Evolutionary conservation across 1,284 basidiomycete genomes (phyloP), one percentile per base, ranked within the genome.

Genomic region (Trametes versicolor): DNA sequence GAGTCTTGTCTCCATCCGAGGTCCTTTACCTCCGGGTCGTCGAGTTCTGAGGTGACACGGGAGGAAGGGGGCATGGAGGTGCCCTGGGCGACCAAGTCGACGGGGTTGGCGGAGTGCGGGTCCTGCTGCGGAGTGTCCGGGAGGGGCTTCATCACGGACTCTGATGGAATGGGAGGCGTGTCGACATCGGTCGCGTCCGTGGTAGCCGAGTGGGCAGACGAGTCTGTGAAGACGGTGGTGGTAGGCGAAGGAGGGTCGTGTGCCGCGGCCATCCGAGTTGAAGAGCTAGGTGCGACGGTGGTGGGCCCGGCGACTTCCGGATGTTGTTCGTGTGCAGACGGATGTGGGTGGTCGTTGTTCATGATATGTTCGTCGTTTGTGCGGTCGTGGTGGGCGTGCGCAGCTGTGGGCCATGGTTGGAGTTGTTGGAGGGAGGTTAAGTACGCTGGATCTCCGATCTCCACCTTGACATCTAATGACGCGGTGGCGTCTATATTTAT

Each of bases 1-100:
- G 58, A 66, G 60, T 67, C 62, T 10, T 64, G 65, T 29, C 72
- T 67, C 75, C 75, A 76, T 7, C 75, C 74, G 25, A 73, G 71
- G 41, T 76, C 75, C 56, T 66, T 73, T 10, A 75, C 67, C 23
- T 71, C 72, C 1, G 75, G 75, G 39, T 76, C 75, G 34, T 74
- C 74, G 29, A 76, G 70, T 45, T 67, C 61, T 12, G 67, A 69
- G 15, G 54, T 57, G 2, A 59, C 53, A 15, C 58, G 60, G 34
- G 62, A 47, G 15, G 66, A 50, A 6, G 62, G 62, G 6, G 66
- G 62, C 50, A 59, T 51, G 36, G 47, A 1, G 4, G 48, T 7
- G 12, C 62, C 36, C 21, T 43, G 19, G 17, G 61, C 61, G 37
- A 62, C 61, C 19, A 62, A 54, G 23, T 57, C 62, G 48, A 59